Base-by-base conservation (phyloP, 768 basidiomycete species). In the Termitomyces sp. region DNA sequence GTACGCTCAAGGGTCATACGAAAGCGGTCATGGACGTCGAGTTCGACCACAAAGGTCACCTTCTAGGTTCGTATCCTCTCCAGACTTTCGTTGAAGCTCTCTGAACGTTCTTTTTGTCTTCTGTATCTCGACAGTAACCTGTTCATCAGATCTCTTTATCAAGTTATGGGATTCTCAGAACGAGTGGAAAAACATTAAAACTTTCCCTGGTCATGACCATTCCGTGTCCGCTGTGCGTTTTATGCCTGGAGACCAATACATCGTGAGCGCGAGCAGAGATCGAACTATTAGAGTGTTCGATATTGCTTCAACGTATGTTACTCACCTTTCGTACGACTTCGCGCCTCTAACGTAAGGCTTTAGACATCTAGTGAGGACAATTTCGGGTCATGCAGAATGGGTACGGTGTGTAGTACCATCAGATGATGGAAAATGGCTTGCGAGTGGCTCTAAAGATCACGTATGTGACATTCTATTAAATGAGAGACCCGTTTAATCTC, bases 81-180 rank as follows among this genome's bases (percentile, higher is more conserved):
- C 32, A 16, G n/a, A 48, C 28, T 20, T 28, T 36, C 36, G 22
- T n/a, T 15, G 11, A 24, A 13, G 33, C 28, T 36, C 36, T 42
- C 32, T 35, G 15, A 2, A 18, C 2, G 33, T 46, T 11, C 1
- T 42, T 13, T 7, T 53, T 44, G 38, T 28, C 40, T 55, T 15
- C 36, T 40, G 48, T 32, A 35, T 33, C n/a, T 28, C 18, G 4
- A 15, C 56, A 73, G 88, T 92, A 38, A 81, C 81, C 24, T 82
- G 81, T 69, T 96, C 94, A 2, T 89, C 89, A 56, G 94, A 96
- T 75, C 79, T 96, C 53, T 92, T 92, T 67, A 88, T 96, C 77
- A 94, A 94, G 76, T 81, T 96, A 62, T 96, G 94, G 94, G 92
- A 95, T 73, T 85, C 89, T 16, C 83, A 87, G 65, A 91, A 93